Percentiles rank a stretch among this genome's conserved stretches.
Conservation (phyloP, 2,329 filamentous ascomycete genomes). For the Phialocephala sp. region DNA sequence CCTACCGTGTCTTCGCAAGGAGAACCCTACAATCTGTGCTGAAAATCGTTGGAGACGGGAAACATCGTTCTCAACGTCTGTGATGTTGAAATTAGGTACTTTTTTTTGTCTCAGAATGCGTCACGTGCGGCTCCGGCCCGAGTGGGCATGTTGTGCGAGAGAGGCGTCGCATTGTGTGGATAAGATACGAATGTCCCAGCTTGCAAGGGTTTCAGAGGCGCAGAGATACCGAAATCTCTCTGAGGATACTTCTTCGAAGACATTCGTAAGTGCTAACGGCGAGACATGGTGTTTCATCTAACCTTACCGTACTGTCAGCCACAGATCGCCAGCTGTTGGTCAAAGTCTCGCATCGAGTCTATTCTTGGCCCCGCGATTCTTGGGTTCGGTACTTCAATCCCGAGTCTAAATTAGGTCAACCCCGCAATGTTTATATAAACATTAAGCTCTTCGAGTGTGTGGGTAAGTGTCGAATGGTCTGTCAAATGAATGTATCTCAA, state of each 20-base stretch:
- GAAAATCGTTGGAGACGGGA: neutral
- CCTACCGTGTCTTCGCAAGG: neutral
- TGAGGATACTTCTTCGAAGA: neutral
- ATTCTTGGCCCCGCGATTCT: neutral
- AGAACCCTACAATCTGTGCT: neutral
- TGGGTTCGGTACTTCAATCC: neutral
- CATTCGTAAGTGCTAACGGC: neutral
- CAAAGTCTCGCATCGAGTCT: neutral
- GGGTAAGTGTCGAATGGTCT: neutral
- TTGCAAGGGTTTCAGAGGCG: no score
- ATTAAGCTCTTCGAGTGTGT: neutral
- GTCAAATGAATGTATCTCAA: neutral
- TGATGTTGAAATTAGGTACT: slow-evolving; percentile 2
- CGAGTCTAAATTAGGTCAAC: slow-evolving; percentile 5
- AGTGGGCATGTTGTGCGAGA: neutral
- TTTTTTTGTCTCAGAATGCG: neutral
- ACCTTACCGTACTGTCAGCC: neutral
- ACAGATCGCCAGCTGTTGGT: neutral
- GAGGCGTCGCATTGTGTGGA: neutral
- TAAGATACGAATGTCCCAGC: neutral
- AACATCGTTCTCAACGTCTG: neutral
- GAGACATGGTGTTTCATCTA: slow-evolving; percentile 3
- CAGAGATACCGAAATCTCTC: no score
- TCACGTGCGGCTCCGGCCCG: neutral
- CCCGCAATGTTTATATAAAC: neutral